Evolutionary conservation across 2,329 filamentous ascomycete species (phyloP), one percentile per base, ranked within the genome.

Genomic region (Botrytis hyacinthi): DNA sequence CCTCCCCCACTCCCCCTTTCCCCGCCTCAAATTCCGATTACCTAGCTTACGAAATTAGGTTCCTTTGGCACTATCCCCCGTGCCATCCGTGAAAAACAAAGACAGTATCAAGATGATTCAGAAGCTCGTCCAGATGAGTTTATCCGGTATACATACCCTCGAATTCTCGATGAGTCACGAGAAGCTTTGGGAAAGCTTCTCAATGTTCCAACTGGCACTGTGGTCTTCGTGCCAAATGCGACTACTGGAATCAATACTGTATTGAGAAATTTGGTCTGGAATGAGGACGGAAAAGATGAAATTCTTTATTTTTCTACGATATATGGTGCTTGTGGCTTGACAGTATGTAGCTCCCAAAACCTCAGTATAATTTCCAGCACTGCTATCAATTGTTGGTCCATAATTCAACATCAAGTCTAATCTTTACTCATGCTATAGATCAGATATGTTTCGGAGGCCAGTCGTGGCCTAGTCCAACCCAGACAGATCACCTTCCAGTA

Each of bases 211-310:
- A 80, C 85, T 1, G 86, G 91, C 16, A 89, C 90, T 16, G 84
- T 93, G 57, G 94, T 97, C 0, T 91, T 97, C 76, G 90, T 97
- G 0, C 84, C 88, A 73, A 98, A 98, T 81, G 93, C 94, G 20
- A 97, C 93, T 0, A 91, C 88, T 0, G 93, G 89, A 37, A 83
- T 94, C 65, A 95, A 96, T 83, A 93, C 90, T 0, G 88, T 97
- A 8, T 86, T 97, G n/a, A 89, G 91, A 60, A 95, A 92, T 80
- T 82, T 98, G 3, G 79, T 81, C 1, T 97, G 91, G 86, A 81
- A 88, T 54, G 81, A 85, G 0, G 91, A 91, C 75, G 78, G 79
- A 3, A 79, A 78, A 18, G 95, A 98, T 80, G 90, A 92, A 75
- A 92, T 97, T 75, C 78, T 97, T 62, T 91, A 90, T 82, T 97